Conservation (phyloP, 306 rosid species). For the Malus orientalis region DNA sequence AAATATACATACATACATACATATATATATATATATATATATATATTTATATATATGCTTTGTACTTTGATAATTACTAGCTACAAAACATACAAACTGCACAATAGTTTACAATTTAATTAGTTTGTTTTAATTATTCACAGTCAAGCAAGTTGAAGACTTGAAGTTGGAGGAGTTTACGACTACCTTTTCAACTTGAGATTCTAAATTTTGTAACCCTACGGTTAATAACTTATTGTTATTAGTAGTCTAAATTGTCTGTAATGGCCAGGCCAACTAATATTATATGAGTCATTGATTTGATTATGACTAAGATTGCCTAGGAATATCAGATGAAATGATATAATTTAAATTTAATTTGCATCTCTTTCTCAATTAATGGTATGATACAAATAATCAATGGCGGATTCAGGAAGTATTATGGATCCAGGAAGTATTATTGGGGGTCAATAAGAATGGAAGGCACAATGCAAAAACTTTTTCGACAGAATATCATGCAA, state of each 20-base stretch:
- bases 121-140: neutral
- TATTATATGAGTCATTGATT: neutral
- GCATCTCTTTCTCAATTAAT: neutral
- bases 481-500: too few species aligned
- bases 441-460: too few species aligned
- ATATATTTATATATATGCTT: too few species aligned
- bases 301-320: neutral
- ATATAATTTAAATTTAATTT: neutral
- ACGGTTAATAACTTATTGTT: neutral
- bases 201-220: neutral
- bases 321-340: conserved; percentile 7
- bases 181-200: neutral
- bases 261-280: neutral
- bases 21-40: too few species aligned
- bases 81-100: neutral
- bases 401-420: too few species aligned
- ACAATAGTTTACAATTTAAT: neutral
- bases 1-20: too few species aligned
- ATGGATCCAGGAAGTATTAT: too few species aligned
- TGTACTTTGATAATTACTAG: neutral
- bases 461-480: too few species aligned
- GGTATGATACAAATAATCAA: neutral
- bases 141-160: neutral
- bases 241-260: neutral
- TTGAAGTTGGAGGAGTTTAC: neutral